Base-by-base conservation (phyloP, 306 rosid species). In the Trichosanthes cucumerina region DNA sequence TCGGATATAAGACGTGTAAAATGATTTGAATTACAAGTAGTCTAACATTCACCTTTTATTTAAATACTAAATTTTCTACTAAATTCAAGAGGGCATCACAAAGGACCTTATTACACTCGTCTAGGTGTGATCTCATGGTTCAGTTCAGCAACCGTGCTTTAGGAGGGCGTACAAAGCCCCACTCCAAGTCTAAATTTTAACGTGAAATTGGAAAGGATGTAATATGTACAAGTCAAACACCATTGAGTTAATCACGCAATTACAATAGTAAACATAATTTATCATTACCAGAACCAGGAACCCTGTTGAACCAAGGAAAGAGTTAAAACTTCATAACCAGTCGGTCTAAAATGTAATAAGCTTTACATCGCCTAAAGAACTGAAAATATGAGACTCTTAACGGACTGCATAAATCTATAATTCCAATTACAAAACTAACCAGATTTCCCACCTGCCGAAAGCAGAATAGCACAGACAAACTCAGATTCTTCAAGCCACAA, bases 1-100 rank as follows among this genome's bases (percentile, higher is more conserved):
- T 85, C 83, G 79, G 85, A 84, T 80, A 86, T 75, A 80, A 79
- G 84, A 79, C 88, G 89, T 50, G 79, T 49, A 84, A 66, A 75
- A 82, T 82, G 15, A 71, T 44, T 14, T 72, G 58, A 26, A 72
- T 21, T 21, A 72, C 21, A 26, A 72, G 7, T 72, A 47, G 19
- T 69, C 36, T 43, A 43, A 69, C 43, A 10, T 14, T 72, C 39
- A 46, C 58, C 59, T 47, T 72, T 13, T 9, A 46, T 46, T 72
- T 46, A 46, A 1, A 72, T 47, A 47, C 5, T 26, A 39, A 7
- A 1, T 72, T 14, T 72, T 46, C 38, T 24, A 47, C 41, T 13
- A 46, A 24, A 72, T 72, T 72, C 39, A 24, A 26, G 47, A 26
- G 39, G 41, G 59, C 8, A 46, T 46, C 58, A 46, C 41, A 72